A percentile compares a stretch with the other conserved stretches of the same genome.
Evolutionary conservation across 306 rosid genomes (phyloP).

Genomic region (Rosa chinensis): DNA sequence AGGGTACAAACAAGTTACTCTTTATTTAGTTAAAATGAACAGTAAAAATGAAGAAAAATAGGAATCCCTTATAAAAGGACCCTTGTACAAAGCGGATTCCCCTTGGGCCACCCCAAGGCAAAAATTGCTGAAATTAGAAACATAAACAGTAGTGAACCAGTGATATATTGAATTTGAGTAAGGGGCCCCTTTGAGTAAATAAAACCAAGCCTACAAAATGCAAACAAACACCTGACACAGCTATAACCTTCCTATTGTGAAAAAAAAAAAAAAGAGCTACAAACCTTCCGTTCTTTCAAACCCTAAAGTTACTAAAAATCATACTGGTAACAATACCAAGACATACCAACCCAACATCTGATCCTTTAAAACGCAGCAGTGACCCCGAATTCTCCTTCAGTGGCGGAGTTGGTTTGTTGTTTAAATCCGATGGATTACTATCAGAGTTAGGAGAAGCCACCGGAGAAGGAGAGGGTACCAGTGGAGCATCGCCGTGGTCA

Average conservation of each 20-base stretch:
- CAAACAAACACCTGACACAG: neutral
- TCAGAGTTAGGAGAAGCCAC: neutral
- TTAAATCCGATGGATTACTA: neutral
- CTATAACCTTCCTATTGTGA: no score
- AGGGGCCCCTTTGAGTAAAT: no score
- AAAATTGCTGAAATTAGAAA: no score
- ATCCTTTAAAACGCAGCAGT: neutral
- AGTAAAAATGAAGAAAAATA: no score
- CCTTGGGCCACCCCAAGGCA: no score
- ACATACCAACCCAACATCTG: constrained; percentile 3
- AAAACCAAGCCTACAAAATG: neutral
- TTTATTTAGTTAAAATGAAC: no score
- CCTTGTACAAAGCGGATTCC: no score
- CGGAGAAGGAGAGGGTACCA: neutral
- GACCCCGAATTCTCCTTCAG: neutral
- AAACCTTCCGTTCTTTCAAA: neutral
- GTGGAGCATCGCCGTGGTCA: neutral
- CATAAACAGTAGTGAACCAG: no score
- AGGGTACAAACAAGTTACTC: no score
- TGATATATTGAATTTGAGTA: no score
- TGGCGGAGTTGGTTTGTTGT: neutral
- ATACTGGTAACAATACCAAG: neutral
- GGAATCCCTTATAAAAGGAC: no score
- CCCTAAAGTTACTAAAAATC: neutral
- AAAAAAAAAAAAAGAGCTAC: neutral